Base-by-base conservation (phyloP, 129 eudicot species). In the Ambrosia trifida region DNA sequence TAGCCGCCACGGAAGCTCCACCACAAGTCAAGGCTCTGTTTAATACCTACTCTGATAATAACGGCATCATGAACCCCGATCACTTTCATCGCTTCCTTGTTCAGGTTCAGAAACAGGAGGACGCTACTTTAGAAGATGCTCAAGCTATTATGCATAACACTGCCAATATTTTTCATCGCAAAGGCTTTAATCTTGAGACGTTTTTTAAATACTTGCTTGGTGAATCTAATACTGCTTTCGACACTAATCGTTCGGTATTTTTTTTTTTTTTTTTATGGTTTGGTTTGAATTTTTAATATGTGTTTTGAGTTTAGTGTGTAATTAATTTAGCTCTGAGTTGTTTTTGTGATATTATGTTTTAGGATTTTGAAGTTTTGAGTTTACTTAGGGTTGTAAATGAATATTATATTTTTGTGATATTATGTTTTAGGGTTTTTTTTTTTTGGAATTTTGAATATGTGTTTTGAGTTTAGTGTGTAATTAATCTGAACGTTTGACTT, bases 1-100 rank as follows among this genome's bases (percentile, higher is more conserved):
- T 90, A 1, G 83, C 84, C 43, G 91, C 88, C 64, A 64, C 96
- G 7, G 97, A 85, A 80, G 89, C 94, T 58, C 97, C 99, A 67
- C 72, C 67, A 16, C 84, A 69, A 10, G 71, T 94, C 64, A 90
- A 81, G 80, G 45, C 71, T 20, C 16, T 90, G 18, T 94, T 94
- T 71, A 65, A 77, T 0, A 73, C 44, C 3, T 88, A 90, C 80
- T 83, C 96, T 18, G 89, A 82, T 11, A 80, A 82, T 11, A 80
- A 82, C 54, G 99, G 96, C 41, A 33, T 82, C 51, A 94, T 94
- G 96, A 74, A 77, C 61, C 81, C 65, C 2, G 82, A 77, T 30
- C 83, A 82, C 41, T 81, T 94, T 11, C 90, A 76, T 0, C 69
- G 86, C 19, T 94, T 94, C 66, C 65, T 94, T 44, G 79, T 82